Evolutionary conservation across 1,284 basidiomycete species (phyloP).

Genomic region (Ceratobasidium sp.): DNA sequence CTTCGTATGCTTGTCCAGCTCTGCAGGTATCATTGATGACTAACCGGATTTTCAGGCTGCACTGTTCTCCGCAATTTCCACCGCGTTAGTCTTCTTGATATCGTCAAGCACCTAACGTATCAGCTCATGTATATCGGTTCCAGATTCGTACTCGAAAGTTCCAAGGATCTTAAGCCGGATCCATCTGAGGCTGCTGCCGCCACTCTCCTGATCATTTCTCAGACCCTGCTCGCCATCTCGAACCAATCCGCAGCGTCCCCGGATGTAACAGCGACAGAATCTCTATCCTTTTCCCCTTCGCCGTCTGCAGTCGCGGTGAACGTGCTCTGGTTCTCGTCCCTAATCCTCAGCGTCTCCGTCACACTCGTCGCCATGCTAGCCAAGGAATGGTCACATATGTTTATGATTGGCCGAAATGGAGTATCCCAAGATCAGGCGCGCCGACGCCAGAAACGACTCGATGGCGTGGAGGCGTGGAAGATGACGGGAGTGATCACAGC

Average conservation of each 20-base stretch:
- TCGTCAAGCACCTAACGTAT: not conserved
- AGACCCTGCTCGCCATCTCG: constrained; percentile 6
- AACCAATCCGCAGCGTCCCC: not conserved
- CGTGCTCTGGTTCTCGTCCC: constrained; percentile 6
- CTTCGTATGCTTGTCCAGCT: constrained; percentile 8
- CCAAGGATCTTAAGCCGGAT: constrained; percentile 16
- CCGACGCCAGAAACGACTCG: not conserved
- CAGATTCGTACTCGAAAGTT: constrained; percentile 16
- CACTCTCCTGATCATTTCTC: not conserved
- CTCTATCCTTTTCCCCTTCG: not conserved
- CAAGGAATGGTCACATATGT: not conserved
- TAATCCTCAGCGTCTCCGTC: constrained; percentile 16
- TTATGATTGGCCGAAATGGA: constrained; percentile 14
- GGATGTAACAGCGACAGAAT: not conserved
- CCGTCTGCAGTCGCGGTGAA: not conserved
- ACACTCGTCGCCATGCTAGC: constrained; percentile 9
- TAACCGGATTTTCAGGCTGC: constrained; percentile 5
- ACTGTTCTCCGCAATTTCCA: constrained; percentile 34
- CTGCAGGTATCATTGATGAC: not conserved
- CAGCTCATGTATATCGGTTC: no score
- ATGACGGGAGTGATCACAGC: not conserved
- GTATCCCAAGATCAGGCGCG: not conserved
- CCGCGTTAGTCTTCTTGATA: not conserved
- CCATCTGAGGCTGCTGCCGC: not conserved
- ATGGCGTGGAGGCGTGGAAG: constrained; percentile 1